A percentile compares a stretch with the other conserved stretches of the same genome.
Conservation (phyloP, 1,284 basidiomycete species). For the Filobasidium uniguttulatum region DNA sequence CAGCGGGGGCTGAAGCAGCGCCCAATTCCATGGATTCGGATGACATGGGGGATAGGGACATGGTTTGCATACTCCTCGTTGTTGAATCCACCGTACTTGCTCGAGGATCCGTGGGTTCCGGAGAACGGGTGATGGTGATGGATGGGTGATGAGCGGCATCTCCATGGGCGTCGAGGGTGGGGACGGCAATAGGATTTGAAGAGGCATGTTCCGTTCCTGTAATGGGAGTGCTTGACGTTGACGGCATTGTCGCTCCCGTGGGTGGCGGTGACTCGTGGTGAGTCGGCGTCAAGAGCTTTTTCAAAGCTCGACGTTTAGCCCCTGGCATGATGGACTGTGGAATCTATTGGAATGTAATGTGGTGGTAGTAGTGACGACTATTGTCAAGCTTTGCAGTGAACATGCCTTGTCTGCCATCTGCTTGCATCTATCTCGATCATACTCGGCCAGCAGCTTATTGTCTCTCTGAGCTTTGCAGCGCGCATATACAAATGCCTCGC, state of each 20-base stretch:
- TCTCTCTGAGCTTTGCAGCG: too few species aligned
- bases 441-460: too few species aligned
- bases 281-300: conserved; percentile 28
- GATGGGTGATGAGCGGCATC: not conserved
- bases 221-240: not conserved
- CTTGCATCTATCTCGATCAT: too few species aligned
- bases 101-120: too few species aligned
- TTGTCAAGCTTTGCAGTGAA: too few species aligned
- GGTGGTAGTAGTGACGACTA: too few species aligned
- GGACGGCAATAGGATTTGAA: not conserved
- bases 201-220: not conserved
- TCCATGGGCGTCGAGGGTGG: not conserved
- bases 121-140: not conserved
- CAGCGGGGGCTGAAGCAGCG: not conserved
- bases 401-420: too few species aligned
- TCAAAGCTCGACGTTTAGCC: conserved; percentile 31
- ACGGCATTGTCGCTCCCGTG: too few species aligned
- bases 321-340: conserved; percentile 32
- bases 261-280: not conserved
- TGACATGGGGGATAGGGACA: not conserved
- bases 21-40: too few species aligned
- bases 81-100: too few species aligned
- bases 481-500: too few species aligned
- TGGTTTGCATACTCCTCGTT: not conserved
- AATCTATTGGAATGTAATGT: too few species aligned